Percentiles rank a stretch among this genome's conserved stretches.
These are phyloP conservation scores for Mortierella claussenii DNA, from an alignment of 192 early-diverging fungal species.

Conservation along the genomic window DNA sequence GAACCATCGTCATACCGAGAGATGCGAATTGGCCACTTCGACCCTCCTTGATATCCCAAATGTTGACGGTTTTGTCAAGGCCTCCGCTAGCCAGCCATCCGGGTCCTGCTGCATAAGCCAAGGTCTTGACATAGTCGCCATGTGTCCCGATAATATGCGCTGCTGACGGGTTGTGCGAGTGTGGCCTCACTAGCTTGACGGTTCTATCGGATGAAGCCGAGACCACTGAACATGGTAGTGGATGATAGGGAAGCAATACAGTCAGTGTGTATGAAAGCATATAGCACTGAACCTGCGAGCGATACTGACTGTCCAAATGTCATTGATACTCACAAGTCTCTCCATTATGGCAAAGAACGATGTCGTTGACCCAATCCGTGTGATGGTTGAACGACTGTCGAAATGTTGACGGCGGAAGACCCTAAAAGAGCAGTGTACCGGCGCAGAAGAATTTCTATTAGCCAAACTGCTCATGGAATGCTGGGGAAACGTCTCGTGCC, in stretches of 20 bases:
- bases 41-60: constrained; percentile 90
- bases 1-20: no score
- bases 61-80: constrained; percentile 84
- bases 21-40: constrained; percentile 57
- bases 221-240: constrained; percentile 62
- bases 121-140: constrained; percentile 90
- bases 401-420: constrained; percentile 68
- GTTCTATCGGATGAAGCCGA: constrained; percentile 95
- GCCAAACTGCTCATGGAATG: no score
- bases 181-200: constrained; percentile 79
- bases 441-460: no score
- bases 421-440: background rate
- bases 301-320: no score
- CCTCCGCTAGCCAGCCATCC: constrained; percentile 92
- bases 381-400: constrained; percentile 81
- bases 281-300: no score
- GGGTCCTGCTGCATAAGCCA: constrained; percentile 78
- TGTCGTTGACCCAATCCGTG: constrained; percentile 97
- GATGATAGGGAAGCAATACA: no score
- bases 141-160: constrained; percentile 83
- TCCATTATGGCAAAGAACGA: constrained; percentile 76
- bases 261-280: no score
- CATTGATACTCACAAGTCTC: constrained; percentile 70
- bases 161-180: constrained; percentile 58
- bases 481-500: no score